phyloP scores from a whole-genome alignment of 2,329 filamentous ascomycete genomes.

The Pseudocercospora eumusae region DNA sequence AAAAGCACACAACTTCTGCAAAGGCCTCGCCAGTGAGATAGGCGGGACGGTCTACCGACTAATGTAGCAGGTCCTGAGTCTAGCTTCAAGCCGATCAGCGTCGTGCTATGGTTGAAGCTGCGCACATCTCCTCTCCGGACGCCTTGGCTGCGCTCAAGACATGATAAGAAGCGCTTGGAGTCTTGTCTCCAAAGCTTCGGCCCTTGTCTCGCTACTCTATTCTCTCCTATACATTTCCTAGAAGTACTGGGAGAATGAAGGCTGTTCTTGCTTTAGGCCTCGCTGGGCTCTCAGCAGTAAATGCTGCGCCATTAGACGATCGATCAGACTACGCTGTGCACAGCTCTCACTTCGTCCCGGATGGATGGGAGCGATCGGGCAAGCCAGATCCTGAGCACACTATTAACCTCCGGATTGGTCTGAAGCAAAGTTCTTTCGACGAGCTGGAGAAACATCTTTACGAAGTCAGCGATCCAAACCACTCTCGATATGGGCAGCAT shows the following conservation, averaged over 20 bases:
- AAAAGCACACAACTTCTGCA: background rate
- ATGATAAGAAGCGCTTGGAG: slow-evolving; percentile 8
- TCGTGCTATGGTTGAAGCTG: background rate
- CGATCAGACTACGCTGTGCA: slow-evolving; percentile 25
- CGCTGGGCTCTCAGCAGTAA: background rate
- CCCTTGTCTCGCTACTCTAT: background rate
- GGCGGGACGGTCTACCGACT: background rate
- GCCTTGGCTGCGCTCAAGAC: background rate
- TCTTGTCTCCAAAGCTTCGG: background rate
- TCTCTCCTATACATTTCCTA: background rate
- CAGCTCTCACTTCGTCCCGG: slow-evolving; percentile 25
- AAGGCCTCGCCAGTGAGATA: background rate
- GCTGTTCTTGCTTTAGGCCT: background rate
- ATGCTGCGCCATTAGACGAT: slow-evolving; percentile 21
- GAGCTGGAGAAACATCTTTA: slow-evolving; percentile 59
- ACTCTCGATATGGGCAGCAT: slow-evolving; percentile 62
- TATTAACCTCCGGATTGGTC: slow-evolving; percentile 30
- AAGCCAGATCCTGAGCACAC: slow-evolving; percentile 23
- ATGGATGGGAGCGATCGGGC: slow-evolving; percentile 24
- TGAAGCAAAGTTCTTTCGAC: slow-evolving; percentile 33
- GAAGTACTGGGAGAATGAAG: background rate
- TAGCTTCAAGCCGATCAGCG: background rate
- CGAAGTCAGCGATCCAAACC: slow-evolving; percentile 62
- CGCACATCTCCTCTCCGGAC: background rate
- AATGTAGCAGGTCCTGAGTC: background rate